These are phyloP conservation scores for Saraca asoca DNA, from an alignment of 331 rosid species.

Conservation along the genomic window DNA sequence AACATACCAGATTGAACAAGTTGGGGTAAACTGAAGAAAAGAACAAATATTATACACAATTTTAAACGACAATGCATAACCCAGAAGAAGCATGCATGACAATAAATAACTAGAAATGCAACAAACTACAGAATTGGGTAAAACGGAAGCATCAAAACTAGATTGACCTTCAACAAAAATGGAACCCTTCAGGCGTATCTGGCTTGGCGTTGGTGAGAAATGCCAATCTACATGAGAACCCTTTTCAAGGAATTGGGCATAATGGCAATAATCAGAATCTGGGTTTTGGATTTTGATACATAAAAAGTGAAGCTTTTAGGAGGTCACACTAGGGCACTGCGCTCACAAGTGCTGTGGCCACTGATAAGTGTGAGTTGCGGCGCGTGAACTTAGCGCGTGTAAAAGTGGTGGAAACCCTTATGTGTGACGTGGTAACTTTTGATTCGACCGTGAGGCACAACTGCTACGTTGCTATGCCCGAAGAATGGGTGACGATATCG, in stretches of 20 bases:
- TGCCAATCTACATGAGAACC: neutral
- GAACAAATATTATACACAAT: neutral
- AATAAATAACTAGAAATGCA: conserved; percentile 1
- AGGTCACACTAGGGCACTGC: too few species aligned
- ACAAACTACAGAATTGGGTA: neutral
- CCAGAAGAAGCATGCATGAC: neutral
- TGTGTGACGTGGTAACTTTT: too few species aligned
- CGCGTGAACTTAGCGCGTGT: too few species aligned
- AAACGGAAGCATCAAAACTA: conserved; percentile 4
- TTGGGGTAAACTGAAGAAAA: neutral
- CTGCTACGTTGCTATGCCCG: too few species aligned
- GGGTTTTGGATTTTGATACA: neutral
- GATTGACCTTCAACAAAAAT: conserved; percentile 16
- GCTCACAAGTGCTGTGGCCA: too few species aligned
- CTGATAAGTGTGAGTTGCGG: too few species aligned
- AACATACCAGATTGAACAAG: too few species aligned
- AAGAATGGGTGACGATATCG: too few species aligned
- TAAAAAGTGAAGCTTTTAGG: too few species aligned
- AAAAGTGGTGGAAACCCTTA: too few species aligned
- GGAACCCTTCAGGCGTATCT: neutral
- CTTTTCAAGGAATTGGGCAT: neutral
- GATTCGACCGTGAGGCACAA: too few species aligned
- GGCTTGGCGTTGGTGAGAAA: neutral
- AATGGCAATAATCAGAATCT: neutral
- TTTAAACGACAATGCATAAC: neutral